Conservation (phyloP, 2,329 filamentous ascomycete genomes). For the Septoria linicola region DNA sequence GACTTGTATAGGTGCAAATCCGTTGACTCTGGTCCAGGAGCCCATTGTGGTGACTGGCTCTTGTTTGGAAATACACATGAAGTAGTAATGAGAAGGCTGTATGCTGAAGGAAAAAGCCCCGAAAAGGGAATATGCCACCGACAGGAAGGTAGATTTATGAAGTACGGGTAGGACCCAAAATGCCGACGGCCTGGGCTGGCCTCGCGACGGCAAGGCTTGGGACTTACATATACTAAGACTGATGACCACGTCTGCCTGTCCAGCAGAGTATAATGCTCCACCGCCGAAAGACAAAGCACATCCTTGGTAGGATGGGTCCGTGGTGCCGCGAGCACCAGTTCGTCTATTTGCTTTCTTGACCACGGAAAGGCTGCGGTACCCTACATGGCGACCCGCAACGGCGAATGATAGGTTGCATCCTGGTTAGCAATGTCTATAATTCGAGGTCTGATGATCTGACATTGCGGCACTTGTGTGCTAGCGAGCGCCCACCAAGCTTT, state of each 20-base stretch:
- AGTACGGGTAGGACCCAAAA: background rate
- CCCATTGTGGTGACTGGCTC: background rate
- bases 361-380: constrained; percentile 6
- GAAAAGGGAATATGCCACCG: background rate
- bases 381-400: background rate
- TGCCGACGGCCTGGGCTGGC: background rate
- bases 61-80: constrained; percentile 1
- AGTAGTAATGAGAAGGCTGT: background rate
- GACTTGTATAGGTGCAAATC: background rate
- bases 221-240: constrained; percentile 10
- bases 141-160: background rate
- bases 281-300: constrained; percentile 3
- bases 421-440: background rate
- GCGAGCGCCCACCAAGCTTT: constrained; percentile 10
- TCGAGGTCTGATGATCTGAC: constrained; percentile 19
- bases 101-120: background rate
- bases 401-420: constrained; percentile 13
- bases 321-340: background rate
- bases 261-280: constrained; percentile 1
- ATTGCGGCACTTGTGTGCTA: constrained; percentile 13
- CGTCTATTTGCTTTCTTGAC: constrained; percentile 19
- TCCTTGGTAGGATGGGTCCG: constrained; percentile 1
- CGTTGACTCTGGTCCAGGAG: background rate
- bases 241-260: constrained; percentile 5
- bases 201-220: constrained; percentile 1